Evolutionary conservation across 2,329 filamentous ascomycete species (phyloP).

Genomic region (Pseudocercospora vitis): DNA sequence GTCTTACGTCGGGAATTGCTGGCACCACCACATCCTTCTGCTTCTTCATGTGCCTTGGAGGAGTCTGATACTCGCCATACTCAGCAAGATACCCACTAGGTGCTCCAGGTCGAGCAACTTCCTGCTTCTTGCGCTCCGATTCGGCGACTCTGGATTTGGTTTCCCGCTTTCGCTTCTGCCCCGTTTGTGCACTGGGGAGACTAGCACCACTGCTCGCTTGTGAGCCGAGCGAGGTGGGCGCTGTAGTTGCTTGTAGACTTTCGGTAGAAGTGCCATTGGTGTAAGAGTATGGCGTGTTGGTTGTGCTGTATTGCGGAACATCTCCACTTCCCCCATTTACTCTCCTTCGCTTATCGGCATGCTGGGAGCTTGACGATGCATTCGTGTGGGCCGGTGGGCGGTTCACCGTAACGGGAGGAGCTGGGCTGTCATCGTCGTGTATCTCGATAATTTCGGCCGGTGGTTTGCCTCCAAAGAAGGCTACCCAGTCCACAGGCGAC

Average conservation of each 20-base stretch:
- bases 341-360: slow-evolving; percentile 72
- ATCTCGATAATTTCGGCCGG: slow-evolving; percentile 55
- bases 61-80: slow-evolving; percentile 73
- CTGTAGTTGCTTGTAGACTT: slow-evolving; percentile 70
- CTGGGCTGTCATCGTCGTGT: slow-evolving; percentile 47
- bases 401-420: slow-evolving; percentile 27
- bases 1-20: slow-evolving; percentile 57
- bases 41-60: slow-evolving; percentile 85
- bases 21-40: slow-evolving; percentile 65
- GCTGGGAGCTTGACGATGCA: slow-evolving; percentile 45
- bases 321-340: slow-evolving; percentile 47
- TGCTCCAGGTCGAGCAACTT: slow-evolving; percentile 30
- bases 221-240: slow-evolving; percentile 75
- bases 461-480: slow-evolving; percentile 40
- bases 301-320: slow-evolving; percentile 35
- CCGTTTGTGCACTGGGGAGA: slow-evolving; percentile 51
- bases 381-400: slow-evolving; percentile 26
- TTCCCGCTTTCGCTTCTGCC: slow-evolving; percentile 81
- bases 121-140: slow-evolving; percentile 35
- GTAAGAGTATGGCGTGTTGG: slow-evolving; percentile 70
- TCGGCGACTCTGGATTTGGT: slow-evolving; percentile 57
- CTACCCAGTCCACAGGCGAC: slow-evolving; percentile 39
- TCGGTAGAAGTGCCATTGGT: slow-evolving; percentile 61
- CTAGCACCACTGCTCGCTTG: slow-evolving; percentile 54
- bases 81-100: slow-evolving; percentile 36